Conservation (phyloP, 2,329 filamentous ascomycete genomes). For the Aspergillus transmontanensis region DNA sequence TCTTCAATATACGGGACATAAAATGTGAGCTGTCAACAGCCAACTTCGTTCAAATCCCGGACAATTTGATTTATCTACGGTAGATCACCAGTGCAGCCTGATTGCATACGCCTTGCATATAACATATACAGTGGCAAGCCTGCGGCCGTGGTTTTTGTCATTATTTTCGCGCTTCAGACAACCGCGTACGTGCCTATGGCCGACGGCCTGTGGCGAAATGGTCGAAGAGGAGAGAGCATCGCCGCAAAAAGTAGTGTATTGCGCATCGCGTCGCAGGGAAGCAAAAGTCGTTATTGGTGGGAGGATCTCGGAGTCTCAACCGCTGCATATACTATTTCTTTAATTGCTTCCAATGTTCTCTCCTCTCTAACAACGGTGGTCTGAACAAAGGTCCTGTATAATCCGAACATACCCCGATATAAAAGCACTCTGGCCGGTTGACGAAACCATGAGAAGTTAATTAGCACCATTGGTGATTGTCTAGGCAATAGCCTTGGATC, state of each 20-base stretch:
- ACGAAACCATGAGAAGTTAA: neutral
- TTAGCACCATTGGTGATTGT: neutral
- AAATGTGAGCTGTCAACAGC: constrained; percentile 3
- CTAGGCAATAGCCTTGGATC: neutral
- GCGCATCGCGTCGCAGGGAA: neutral
- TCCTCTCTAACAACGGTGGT: neutral
- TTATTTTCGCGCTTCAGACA: neutral
- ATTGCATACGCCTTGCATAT: constrained; percentile 1
- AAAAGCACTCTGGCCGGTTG: neutral
- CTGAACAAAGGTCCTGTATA: neutral
- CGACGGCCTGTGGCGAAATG: neutral
- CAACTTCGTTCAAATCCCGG: constrained; percentile 3
- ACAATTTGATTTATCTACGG: constrained; percentile 5
- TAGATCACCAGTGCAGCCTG: constrained; percentile 1
- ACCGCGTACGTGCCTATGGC: neutral
- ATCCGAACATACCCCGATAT: constrained; percentile 2
- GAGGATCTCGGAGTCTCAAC: neutral
- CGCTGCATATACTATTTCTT: neutral
- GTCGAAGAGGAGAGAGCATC: neutral
- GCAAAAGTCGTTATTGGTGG: neutral
- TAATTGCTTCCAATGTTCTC: neutral
- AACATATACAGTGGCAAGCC: constrained; percentile 5
- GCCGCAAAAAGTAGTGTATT: neutral
- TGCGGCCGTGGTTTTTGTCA: neutral
- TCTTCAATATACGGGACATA: neutral